Conservation (phyloP, 2,329 filamentous ascomycete species). For the Orbilia brochopaga region DNA sequence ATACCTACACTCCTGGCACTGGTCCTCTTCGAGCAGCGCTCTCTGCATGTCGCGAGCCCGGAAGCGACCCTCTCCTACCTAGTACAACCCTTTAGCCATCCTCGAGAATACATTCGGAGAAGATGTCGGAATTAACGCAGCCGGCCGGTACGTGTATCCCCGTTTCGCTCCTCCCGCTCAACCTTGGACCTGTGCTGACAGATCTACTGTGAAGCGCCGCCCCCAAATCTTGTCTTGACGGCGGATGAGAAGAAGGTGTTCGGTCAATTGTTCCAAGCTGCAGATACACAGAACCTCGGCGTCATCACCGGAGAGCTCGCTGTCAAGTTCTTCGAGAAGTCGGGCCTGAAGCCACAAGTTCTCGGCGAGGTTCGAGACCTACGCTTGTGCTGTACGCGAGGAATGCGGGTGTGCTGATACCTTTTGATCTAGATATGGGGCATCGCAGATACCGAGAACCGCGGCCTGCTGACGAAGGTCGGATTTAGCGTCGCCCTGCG, state of each 20-base stretch:
- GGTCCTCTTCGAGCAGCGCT: constrained; percentile 9
- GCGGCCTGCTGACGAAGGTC: constrained; percentile 86
- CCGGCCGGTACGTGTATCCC: constrained; percentile 32
- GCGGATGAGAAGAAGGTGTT: constrained; percentile 93
- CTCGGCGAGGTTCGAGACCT: constrained; percentile 74
- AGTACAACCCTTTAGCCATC: background rate
- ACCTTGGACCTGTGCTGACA: constrained; percentile 17
- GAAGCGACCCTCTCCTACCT: constrained; percentile 36
- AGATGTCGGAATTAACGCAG: constrained; percentile 47
- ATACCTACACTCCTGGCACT: constrained; percentile 6
- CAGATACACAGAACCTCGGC: constrained; percentile 87
- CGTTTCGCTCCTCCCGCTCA: background rate
- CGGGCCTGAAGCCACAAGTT: constrained; percentile 80
- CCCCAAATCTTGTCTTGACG: constrained; percentile 58
- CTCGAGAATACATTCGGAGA: constrained; percentile 19
- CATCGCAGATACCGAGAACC: constrained; percentile 95
- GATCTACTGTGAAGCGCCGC: constrained; percentile 14
- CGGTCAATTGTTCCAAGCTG: constrained; percentile 88
- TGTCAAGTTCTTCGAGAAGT: constrained; percentile 98
- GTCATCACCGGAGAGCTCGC: constrained; percentile 95
- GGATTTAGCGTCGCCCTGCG: constrained; percentile 92
- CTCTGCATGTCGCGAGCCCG: constrained; percentile 45
- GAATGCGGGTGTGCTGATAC: constrained; percentile 25
- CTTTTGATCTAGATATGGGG: constrained; percentile 81
- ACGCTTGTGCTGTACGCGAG: background rate